A percentile compares a stretch with the other conserved stretches of the same genome.
Evolutionary conservation across 441 rosid genomes (phyloP).

Genomic region (Erodium texanum): DNA sequence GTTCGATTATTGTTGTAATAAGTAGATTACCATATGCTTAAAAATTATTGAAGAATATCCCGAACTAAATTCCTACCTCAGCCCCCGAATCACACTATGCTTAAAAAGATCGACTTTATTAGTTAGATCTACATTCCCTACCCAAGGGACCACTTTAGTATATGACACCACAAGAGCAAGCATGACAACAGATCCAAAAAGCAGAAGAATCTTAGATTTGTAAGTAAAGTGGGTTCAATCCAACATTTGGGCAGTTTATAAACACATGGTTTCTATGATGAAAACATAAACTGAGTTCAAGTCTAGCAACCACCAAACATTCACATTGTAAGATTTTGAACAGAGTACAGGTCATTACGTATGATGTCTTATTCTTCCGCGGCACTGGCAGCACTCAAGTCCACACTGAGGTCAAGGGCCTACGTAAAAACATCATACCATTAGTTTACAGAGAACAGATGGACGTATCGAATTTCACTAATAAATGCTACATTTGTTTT

Average conservation of each 20-base stretch:
- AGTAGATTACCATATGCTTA: too few relatives aligned
- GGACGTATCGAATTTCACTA: neutral
- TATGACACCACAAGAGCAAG: neutral
- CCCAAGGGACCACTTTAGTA: neutral
- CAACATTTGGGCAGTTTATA: neutral
- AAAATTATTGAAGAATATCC: too few relatives aligned
- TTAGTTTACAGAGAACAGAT: neutral
- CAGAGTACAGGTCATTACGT: neutral
- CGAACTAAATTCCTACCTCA: too few relatives aligned
- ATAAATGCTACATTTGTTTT: too few relatives aligned
- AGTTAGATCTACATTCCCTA: too few relatives aligned
- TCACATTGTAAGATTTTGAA: neutral
- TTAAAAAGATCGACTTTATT: too few relatives aligned
- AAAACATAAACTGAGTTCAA: neutral
- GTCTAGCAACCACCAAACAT: neutral
- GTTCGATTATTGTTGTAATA: too few relatives aligned
- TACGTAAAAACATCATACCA: neutral
- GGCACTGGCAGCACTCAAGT: conserved; percentile 3
- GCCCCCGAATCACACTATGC: too few relatives aligned
- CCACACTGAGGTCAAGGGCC: conserved; percentile 1
- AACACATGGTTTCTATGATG: neutral
- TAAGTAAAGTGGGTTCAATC: neutral
- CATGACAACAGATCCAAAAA: neutral
- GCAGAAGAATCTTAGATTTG: neutral
- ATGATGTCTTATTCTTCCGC: neutral